Evolutionary conservation across 176 grass and related monocot species (phyloP).

Genomic region (Miscanthus lutarioriparius): DNA sequence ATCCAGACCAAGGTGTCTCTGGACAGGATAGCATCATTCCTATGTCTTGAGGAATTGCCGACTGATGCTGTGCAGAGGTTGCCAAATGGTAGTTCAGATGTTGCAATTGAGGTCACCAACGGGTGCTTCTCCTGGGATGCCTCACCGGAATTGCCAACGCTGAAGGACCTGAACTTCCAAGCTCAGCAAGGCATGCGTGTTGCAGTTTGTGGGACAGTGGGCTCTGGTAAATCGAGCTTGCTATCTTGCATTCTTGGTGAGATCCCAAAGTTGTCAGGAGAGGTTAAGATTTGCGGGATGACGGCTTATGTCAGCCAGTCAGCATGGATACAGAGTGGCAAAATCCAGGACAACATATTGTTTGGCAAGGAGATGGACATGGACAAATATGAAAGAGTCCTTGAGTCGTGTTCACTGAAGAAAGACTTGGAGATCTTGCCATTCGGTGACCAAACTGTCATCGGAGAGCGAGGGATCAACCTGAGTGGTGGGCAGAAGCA

Average conservation of each 20-base stretch:
- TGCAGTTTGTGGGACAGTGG: constrained; percentile 48
- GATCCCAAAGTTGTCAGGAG: constrained; percentile 49
- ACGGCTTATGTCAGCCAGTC: constrained; percentile 50
- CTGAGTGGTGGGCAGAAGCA: constrained; percentile 52
- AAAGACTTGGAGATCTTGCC: constrained; percentile 54
- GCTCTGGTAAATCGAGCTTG: constrained; percentile 53
- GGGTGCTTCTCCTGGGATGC: constrained; percentile 47
- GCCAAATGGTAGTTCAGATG: constrained; percentile 36
- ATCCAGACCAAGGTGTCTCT: constrained; percentile 58
- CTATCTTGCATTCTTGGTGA: constrained; percentile 57
- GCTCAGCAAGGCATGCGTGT: constrained; percentile 39
- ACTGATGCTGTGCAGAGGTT: constrained; percentile 39
- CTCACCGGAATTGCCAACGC: constrained; percentile 30
- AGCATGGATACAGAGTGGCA: constrained; percentile 59
- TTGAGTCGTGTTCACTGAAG: constrained; percentile 42
- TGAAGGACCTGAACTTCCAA: constrained; percentile 52
- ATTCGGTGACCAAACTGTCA: constrained; percentile 45
- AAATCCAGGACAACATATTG: constrained; percentile 56
- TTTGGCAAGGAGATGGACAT: constrained; percentile 45
- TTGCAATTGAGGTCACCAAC: constrained; percentile 48
- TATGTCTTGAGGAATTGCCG: constrained; percentile 49
- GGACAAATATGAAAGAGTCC: constrained; percentile 41
- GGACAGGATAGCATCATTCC: constrained; percentile 52
- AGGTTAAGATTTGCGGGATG: constrained; percentile 41
- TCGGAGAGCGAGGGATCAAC: constrained; percentile 55